Conservation (phyloP, 306 rosid species). For the Myrica gale region DNA sequence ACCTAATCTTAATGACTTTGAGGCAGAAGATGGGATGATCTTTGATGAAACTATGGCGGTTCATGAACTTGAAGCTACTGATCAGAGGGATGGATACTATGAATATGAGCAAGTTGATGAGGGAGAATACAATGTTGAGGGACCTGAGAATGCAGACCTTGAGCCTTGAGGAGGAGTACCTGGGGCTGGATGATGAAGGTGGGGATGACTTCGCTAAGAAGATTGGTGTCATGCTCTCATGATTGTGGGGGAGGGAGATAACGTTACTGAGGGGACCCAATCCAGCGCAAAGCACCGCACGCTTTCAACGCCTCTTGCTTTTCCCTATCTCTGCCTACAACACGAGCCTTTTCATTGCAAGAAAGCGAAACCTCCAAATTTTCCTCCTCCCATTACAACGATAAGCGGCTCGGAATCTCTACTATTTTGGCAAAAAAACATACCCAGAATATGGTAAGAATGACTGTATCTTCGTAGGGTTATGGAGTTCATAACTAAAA, state of each 20-base stretch:
- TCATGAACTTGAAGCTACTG: conserved; percentile 62
- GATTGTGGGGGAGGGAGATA: conserved; percentile 25
- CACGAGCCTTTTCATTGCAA: too few relatives aligned
- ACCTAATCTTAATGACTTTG: conserved; percentile 16
- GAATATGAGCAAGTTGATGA: conserved; percentile 80
- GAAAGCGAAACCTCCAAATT: too few relatives aligned
- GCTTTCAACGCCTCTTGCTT: too few relatives aligned
- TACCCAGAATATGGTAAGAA: too few relatives aligned
- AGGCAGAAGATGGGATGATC: conserved; percentile 60
- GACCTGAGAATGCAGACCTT: conserved; percentile 67
- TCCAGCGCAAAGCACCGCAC: too few relatives aligned
- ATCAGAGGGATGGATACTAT: conserved; percentile 64
- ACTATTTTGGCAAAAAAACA: too few relatives aligned
- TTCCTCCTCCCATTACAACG: too few relatives aligned
- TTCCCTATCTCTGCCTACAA: too few relatives aligned
- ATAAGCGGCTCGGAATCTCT: too few relatives aligned
- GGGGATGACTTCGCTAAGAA: conserved; percentile 96
- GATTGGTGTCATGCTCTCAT: conserved; percentile 74
- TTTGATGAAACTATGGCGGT: conserved; percentile 54
- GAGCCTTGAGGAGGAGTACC: conserved; percentile 64
- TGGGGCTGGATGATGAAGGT: conserved; percentile 78
- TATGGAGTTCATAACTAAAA: too few relatives aligned
- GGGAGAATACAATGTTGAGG: conserved; percentile 63
- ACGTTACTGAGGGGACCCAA: not conserved
- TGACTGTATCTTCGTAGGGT: too few relatives aligned